phyloP scores from a whole-genome alignment of 2,329 filamentous ascomycete genomes.

The Phyllosticta ampelicida region DNA sequence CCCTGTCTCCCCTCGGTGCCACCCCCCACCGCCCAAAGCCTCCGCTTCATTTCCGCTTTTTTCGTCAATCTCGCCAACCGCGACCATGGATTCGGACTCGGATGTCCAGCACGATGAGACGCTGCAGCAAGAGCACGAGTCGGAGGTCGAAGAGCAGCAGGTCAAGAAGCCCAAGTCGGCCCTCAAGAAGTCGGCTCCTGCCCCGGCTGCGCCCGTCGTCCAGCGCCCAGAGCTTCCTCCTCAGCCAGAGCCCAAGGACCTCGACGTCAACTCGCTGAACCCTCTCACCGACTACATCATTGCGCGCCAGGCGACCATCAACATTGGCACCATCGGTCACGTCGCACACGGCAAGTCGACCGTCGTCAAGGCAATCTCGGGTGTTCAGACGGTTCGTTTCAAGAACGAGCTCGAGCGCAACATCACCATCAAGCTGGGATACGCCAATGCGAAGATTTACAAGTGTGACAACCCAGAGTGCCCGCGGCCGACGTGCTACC shows the following conservation, averaged over 20 bases:
- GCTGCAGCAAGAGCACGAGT: conserved; percentile 44
- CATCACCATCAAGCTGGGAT: conserved; percentile 99
- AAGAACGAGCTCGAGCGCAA: conserved; percentile 99
- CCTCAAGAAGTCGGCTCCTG: conserved; percentile 64
- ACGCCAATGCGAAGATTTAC: conserved; percentile 99
- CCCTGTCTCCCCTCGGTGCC: no score
- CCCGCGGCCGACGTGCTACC: conserved; percentile 88
- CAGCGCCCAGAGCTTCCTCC: conserved; percentile 63
- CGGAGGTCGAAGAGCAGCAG: conserved; percentile 57
- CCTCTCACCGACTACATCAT: conserved; percentile 95
- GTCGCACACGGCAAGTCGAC: conserved; percentile 99
- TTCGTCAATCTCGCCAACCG: background rate
- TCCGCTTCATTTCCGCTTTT: background rate
- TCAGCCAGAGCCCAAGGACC: conserved; percentile 83
- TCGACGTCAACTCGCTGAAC: conserved; percentile 70
- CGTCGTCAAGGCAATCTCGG: conserved; percentile 97
- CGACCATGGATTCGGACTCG: conserved; percentile 32
- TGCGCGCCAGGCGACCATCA: conserved; percentile 94
- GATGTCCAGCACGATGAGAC: conserved; percentile 31
- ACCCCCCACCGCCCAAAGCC: background rate
- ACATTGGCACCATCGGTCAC: conserved; percentile 96
- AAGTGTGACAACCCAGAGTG: conserved; percentile 89
- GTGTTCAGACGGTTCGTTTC: conserved; percentile 97
- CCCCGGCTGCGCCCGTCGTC: conserved; percentile 34
- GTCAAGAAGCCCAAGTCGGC: conserved; percentile 52